These are phyloP conservation scores for Verticillium alfalfae DNA, from an alignment of 2,329 filamentous ascomycete genomes.

Conservation along the genomic window DNA sequence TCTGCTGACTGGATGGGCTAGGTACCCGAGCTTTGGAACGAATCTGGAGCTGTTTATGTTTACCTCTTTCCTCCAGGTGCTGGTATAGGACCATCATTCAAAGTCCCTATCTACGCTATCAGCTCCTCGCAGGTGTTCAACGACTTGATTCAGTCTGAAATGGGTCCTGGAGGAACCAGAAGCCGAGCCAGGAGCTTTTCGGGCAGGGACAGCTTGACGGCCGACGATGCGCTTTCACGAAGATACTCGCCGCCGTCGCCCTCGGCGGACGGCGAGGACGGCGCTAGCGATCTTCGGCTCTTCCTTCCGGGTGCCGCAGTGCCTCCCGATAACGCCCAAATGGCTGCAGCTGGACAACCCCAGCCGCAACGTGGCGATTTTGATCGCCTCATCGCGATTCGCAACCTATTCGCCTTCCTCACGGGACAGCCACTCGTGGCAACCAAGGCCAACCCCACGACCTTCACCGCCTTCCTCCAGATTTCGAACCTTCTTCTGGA, in stretches of 20 bases:
- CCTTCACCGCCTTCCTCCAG: slow-evolving; percentile 49
- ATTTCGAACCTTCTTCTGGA: slow-evolving; percentile 49
- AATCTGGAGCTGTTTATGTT: slow-evolving; percentile 50
- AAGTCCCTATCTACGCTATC: slow-evolving; percentile 48
- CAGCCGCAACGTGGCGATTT: slow-evolving; percentile 30
- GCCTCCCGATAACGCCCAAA: slow-evolving; percentile 28
- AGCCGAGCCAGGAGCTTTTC: slow-evolving; percentile 38
- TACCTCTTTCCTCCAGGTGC: slow-evolving; percentile 49
- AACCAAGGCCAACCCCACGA: slow-evolving; percentile 44
- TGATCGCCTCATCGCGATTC: slow-evolving; percentile 51
- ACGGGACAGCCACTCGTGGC: slow-evolving; percentile 58
- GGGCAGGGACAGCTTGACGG: slow-evolving; percentile 40
- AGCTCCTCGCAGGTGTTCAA: slow-evolving; percentile 49
- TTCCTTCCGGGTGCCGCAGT: slow-evolving; percentile 41
- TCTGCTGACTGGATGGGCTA: slow-evolving; percentile 19
- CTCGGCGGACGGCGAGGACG: slow-evolving; percentile 23
- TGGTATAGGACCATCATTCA: slow-evolving; percentile 53
- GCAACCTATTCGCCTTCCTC: slow-evolving; percentile 63
- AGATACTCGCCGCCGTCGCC: slow-evolving; percentile 31
- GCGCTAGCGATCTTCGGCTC: slow-evolving; percentile 38
- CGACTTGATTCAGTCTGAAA: slow-evolving; percentile 44
- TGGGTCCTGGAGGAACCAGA: slow-evolving; percentile 20
- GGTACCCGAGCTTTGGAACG: slow-evolving; percentile 64
- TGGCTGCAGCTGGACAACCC: slow-evolving; percentile 22
- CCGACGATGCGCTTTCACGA: slow-evolving; percentile 37